These are phyloP conservation scores for Elaeagnus macrophylla DNA, from an alignment of 306 rosid species.

Conservation along the genomic window DNA sequence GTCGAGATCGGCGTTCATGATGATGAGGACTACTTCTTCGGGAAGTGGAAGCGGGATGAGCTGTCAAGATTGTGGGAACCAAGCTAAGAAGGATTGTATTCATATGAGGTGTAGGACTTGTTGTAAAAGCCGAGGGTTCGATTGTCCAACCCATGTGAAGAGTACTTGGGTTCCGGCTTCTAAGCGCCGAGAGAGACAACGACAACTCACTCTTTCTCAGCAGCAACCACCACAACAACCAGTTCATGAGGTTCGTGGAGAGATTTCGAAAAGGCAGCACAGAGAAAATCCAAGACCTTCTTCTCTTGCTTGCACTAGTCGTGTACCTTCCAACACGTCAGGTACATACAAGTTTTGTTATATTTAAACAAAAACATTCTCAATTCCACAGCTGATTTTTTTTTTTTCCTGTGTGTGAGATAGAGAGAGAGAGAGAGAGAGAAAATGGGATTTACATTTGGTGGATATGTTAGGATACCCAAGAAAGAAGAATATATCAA, in stretches of 20 bases:
- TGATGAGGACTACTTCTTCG: conserved; percentile 27
- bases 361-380: not conserved
- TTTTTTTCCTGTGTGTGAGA: too few species aligned
- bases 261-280: conserved; percentile 37
- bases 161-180: conserved; percentile 97
- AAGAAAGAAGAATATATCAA: conserved; percentile 20
- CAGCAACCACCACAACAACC: conserved; percentile 23
- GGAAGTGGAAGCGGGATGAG: conserved; percentile 43
- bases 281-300: conserved; percentile 44
- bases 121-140: conserved; percentile 86
- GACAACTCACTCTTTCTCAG: conserved; percentile 23
- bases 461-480: too few species aligned
- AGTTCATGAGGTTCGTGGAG: conserved; percentile 17
- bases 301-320: conserved; percentile 43
- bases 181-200: conserved; percentile 66
- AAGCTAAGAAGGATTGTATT: conserved; percentile 83
- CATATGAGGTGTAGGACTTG: conserved; percentile 87
- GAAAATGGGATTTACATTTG: too few species aligned
- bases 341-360: conserved; percentile 18
- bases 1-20: conserved; percentile 49
- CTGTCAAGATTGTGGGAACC: conserved; percentile 96
- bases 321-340: conserved; percentile 42
- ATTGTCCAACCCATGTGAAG: conserved; percentile 73
- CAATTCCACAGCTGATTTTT: not conserved
- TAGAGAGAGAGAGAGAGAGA: too few species aligned